Percentiles rank a stretch among this genome's conserved stretches.
Conservation (phyloP, 208 protist genomes). For the Crithidia acanthocephali region DNA sequence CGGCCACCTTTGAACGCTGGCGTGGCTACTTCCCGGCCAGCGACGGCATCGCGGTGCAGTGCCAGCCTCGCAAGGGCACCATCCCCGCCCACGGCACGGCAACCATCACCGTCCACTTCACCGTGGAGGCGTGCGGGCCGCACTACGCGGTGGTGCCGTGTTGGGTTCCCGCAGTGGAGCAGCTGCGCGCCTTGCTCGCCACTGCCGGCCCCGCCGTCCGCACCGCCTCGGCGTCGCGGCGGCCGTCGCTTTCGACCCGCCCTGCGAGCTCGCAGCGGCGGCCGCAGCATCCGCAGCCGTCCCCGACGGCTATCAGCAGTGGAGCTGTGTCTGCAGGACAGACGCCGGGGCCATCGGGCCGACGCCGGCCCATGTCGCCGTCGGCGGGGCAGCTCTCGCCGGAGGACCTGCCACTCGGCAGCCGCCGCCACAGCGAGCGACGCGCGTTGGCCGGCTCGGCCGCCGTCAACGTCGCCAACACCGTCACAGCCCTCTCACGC, state of each 20-base stretch:
- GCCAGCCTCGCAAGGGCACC: conserved; percentile 65
- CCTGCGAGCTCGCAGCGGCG: neutral
- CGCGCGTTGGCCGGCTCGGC: conserved; percentile 37
- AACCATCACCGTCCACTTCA: conserved; percentile 69
- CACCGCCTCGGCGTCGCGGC: neutral
- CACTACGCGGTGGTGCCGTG: conserved; percentile 61
- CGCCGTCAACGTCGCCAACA: conserved; percentile 52
- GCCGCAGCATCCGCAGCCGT: neutral
- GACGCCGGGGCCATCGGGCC: neutral
- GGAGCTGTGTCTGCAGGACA: neutral
- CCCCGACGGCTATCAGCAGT: neutral
- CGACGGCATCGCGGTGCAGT: conserved; percentile 57
- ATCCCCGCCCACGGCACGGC: conserved; percentile 53
- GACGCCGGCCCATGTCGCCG: conserved; percentile 4
- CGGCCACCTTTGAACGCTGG: conserved; percentile 33
- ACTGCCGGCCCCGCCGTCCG: conserved; percentile 10
- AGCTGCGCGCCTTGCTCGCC: conserved; percentile 17
- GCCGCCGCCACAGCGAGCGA: conserved; percentile 50
- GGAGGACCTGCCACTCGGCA: conserved; percentile 40
- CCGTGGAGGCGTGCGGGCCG: conserved; percentile 49
- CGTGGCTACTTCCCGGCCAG: conserved; percentile 30
- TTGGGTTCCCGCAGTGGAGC: conserved; percentile 71
- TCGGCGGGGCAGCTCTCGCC: conserved; percentile 12
- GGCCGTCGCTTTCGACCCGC: conserved; percentile 5
- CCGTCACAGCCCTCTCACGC: conserved; percentile 39